phyloP scores from a whole-genome alignment of 75 land plant genomes.

The Picea glauca region DNA sequence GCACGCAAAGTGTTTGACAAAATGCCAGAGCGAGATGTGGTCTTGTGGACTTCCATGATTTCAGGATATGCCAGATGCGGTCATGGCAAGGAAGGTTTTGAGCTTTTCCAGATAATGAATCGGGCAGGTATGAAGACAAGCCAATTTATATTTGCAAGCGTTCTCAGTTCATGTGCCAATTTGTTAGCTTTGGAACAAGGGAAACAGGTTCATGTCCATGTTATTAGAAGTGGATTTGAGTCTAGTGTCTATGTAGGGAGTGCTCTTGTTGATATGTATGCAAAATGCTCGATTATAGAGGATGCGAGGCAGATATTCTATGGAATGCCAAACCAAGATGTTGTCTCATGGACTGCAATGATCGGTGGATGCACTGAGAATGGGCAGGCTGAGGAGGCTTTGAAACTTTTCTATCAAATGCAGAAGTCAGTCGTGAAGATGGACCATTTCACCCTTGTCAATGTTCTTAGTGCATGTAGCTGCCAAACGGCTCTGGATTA shows the following conservation, averaged over 20 bases:
- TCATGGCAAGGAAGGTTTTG: conserved; percentile 29
- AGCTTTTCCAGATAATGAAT: conserved; percentile 30
- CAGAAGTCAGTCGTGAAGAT: neutral
- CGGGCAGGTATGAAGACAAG: conserved; percentile 16
- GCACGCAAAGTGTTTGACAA: conserved; percentile 34
- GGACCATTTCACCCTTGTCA: neutral
- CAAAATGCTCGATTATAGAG: conserved; percentile 47
- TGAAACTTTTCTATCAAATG: conserved; percentile 2
- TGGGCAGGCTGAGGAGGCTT: conserved; percentile 30
- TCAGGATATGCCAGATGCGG: conserved; percentile 28
- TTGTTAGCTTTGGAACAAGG: conserved; percentile 38
- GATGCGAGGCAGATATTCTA: conserved; percentile 37
- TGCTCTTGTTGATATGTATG: conserved; percentile 68
- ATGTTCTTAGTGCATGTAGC: neutral
- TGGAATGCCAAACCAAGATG: conserved; percentile 25
- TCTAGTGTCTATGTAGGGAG: conserved; percentile 31
- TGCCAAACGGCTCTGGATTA: conserved; percentile 13
- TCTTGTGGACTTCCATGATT: conserved; percentile 56
- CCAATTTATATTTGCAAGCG: conserved; percentile 36
- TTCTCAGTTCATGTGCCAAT: conserved; percentile 49
- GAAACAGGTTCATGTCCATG: conserved; percentile 32
- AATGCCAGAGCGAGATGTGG: conserved; percentile 31
- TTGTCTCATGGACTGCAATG: conserved; percentile 45
- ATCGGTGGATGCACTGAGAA: conserved; percentile 41
- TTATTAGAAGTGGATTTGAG: conserved; percentile 26